Conservation (phyloP, 805 yeast genomes). For the Metschnikowia borealis region DNA sequence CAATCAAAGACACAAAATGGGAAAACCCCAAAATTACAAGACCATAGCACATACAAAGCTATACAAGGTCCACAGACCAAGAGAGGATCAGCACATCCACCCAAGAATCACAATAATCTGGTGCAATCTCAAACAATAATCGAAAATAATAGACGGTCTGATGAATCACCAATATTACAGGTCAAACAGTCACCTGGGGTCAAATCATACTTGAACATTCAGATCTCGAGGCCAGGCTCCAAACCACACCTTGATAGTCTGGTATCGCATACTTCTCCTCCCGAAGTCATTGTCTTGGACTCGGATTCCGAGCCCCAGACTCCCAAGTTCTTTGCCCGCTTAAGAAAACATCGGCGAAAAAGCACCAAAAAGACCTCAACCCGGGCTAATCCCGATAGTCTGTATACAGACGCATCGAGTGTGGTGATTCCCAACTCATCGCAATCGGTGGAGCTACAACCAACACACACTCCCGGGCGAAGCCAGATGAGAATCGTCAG, state of each 20-base stretch:
- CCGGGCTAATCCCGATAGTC: background rate
- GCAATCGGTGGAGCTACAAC: constrained; percentile 1
- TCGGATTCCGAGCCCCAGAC: background rate
- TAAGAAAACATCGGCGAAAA: background rate
- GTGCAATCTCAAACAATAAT: background rate
- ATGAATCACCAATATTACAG: background rate
- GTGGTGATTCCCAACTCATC: constrained; percentile 10
- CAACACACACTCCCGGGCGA: background rate
- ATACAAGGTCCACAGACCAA: too few relatives aligned
- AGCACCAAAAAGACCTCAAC: background rate
- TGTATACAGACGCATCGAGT: background rate
- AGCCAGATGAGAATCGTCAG: background rate
- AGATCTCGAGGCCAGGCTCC: background rate
- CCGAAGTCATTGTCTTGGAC: constrained; percentile 1
- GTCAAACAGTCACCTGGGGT: background rate
- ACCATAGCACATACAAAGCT: background rate
- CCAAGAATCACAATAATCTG: too few relatives aligned
- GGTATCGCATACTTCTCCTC: background rate
- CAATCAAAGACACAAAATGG: background rate
- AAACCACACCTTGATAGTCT: background rate
- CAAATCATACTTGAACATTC: background rate
- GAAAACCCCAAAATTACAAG: background rate
- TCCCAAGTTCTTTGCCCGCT: background rate
- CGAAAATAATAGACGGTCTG: background rate
- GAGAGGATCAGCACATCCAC: too few relatives aligned